Conservation (phyloP, 2,329 filamentous ascomycete species). For the Pyricularia pennisetigena region DNA sequence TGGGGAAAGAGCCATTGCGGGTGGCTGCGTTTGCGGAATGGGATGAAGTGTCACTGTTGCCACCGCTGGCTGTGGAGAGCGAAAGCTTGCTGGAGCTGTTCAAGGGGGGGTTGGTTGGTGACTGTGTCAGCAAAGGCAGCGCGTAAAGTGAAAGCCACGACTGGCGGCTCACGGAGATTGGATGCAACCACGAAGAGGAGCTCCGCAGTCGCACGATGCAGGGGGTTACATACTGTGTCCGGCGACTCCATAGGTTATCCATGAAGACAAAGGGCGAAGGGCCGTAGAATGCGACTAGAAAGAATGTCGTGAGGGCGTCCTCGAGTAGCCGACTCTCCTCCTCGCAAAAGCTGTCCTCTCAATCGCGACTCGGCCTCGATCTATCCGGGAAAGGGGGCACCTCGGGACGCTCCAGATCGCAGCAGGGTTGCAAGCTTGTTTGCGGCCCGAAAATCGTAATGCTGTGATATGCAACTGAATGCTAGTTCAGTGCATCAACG, state of each 20-base stretch:
- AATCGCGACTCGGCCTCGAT: constrained; percentile 1
- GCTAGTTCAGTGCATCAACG: not conserved
- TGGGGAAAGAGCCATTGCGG: constrained; percentile 54
- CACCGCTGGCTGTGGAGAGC: constrained; percentile 57
- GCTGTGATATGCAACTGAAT: not conserved
- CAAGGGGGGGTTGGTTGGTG: not conserved
- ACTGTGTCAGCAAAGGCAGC: not conserved
- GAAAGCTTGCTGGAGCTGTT: constrained; percentile 80
- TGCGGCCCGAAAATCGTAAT: not conserved
- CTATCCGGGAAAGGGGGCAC: not conserved
- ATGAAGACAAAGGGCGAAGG: constrained; percentile 28
- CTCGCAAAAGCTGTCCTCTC: not conserved
- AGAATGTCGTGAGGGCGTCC: not conserved
- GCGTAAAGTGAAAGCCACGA: not conserved
- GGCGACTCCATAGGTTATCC: constrained; percentile 69
- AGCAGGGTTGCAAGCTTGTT: not conserved
- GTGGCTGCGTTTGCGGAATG: constrained; percentile 47
- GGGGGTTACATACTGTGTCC: constrained; percentile 58
- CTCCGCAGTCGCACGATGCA: not conserved
- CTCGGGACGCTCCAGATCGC: constrained; percentile 1
- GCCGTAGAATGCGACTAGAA: not conserved
- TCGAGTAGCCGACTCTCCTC: constrained; percentile 3
- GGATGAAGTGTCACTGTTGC: constrained; percentile 36
- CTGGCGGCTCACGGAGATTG: not conserved
- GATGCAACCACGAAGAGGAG: not conserved